Evolutionary conservation across 2,329 filamentous ascomycete species (phyloP), one percentile per base, ranked within the genome.

Genomic region (Gnomoniopsis smithogilvyi): DNA sequence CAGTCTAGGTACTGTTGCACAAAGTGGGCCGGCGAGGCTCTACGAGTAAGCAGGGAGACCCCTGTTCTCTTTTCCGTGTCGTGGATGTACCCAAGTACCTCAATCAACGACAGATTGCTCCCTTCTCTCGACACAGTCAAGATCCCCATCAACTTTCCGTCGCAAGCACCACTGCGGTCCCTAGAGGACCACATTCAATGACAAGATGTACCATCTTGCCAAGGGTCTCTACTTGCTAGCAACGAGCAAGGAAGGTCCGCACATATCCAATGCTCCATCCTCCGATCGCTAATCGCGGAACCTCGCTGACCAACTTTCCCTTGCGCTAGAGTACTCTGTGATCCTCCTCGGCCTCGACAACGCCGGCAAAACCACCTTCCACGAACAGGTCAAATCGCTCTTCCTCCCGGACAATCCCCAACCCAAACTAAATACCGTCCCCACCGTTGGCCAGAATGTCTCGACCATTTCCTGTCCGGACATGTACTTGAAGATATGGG

Each of bases 401-500:
- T 96, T 92, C 81, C 81, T 87, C 64, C 81, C 86, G 48, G 79
- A 80, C 63, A 77, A 76, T 58, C 83, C 79, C 55, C 84, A 77
- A 73, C 90, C 78, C 69, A 93, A 81, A 76, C 85, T 79, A 66
- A 93, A 95, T 72, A 97, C 94, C 48, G 94, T 98, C 8, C 95
- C 95, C 30, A 99, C 95, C 21, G 94, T 98, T 67, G 95, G 95
- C 65, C 95, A 98, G 74, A 98, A 98, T 76, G 93, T 98, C 64
- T 90, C 91, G 63, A 95, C 93, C 50, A 91, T 99, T 71, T 86
- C 90, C 22, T 82, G 98, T 24, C 89, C 92, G 17, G 92, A 96
- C 73, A 94, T 97, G 86, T 97, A 98, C 79, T 82, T 99, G 70
- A 96, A 97, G 80, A 90, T 99, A 68, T 98, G 95, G 95, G 95